phyloP scores from a whole-genome alignment of 2,329 filamentous ascomycete species.

The Alternaria sp. region DNA sequence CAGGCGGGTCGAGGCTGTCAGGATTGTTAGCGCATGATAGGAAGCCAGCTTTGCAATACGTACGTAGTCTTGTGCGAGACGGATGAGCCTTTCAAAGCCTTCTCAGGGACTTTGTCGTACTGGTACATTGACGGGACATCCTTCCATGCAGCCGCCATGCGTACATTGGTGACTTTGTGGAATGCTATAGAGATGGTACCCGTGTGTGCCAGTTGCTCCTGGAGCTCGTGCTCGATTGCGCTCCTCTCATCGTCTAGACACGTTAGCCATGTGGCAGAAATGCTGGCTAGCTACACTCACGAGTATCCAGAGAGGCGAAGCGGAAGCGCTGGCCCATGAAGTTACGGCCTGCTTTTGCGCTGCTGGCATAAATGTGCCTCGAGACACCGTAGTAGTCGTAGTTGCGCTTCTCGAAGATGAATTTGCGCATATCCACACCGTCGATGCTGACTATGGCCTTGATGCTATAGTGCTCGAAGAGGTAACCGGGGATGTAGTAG shows the following conservation, averaged over 20 bases:
- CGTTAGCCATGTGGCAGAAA: background rate
- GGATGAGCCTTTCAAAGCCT: constrained; percentile 12
- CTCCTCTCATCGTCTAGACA: background rate
- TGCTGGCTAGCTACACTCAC: constrained; percentile 1
- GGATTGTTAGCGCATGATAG: background rate
- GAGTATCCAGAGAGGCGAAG: constrained; percentile 5
- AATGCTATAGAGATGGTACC: constrained; percentile 8
- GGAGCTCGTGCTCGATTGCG: background rate
- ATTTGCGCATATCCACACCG: constrained; percentile 10
- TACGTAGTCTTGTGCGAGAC: constrained; percentile 15
- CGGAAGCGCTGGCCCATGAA: constrained; percentile 10
- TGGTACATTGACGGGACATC: constrained; percentile 1
- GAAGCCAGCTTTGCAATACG: background rate
- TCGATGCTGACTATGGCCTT: constrained; percentile 13
- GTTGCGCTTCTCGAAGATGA: background rate
- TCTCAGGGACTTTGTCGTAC: constrained; percentile 11
- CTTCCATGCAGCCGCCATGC: constrained; percentile 3
- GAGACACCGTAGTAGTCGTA: background rate
- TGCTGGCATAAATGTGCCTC: background rate
- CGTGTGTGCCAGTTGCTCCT: constrained; percentile 1
- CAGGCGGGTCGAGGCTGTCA: constrained; percentile 2
- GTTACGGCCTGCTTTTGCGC: background rate
- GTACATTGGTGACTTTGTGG: constrained; percentile 2
- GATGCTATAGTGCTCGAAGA: constrained; percentile 9
- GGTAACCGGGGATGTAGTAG: constrained; percentile 7